Percentiles rank a stretch among this genome's conserved stretches.
Evolutionary conservation across 805 yeast genomes (phyloP).

Genomic region (Myxozyma geophila): DNA sequence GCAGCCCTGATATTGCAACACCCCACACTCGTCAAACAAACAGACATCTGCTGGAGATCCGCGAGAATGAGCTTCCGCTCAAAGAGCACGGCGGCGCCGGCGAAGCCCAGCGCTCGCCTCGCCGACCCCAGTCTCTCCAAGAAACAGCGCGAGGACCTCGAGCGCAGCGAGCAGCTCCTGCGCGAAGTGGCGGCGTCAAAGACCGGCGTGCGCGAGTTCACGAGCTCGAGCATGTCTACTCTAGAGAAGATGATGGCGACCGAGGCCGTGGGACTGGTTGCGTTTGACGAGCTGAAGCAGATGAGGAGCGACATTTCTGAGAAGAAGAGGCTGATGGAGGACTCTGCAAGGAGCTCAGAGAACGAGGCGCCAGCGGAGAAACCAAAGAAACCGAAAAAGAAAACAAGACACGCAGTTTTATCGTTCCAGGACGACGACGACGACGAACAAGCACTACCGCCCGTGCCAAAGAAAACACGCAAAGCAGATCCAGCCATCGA

Average conservation of each 20-base stretch:
- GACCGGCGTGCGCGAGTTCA: conserved; percentile 21
- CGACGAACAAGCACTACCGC: conserved; percentile 18
- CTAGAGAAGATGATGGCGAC: conserved; percentile 22
- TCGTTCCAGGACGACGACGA: conserved; percentile 13
- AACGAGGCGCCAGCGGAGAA: neutral
- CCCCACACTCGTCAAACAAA: neutral
- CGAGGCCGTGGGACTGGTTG: conserved; percentile 28
- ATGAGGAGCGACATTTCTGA: conserved; percentile 16
- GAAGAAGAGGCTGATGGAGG: neutral
- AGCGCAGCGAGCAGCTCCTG: conserved; percentile 7
- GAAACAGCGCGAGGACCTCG: conserved; percentile 16
- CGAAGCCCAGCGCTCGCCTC: neutral
- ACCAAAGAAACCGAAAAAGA: conserved; percentile 18
- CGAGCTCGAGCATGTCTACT: conserved; percentile 1
- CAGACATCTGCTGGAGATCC: too few species aligned
- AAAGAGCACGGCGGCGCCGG: neutral
- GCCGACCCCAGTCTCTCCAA: neutral
- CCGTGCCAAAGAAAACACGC: conserved; percentile 21
- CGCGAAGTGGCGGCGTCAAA: conserved; percentile 23
- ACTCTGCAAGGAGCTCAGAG: neutral
- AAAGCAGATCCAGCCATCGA: conserved; percentile 37
- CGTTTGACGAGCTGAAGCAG: conserved; percentile 12
- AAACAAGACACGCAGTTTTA: conserved; percentile 1
- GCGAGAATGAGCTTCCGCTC: conserved; percentile 5
- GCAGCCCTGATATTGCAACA: neutral